Evolutionary conservation across 139 green algal species (phyloP).

Genomic region (Tetradesmus lagerheimii): DNA sequence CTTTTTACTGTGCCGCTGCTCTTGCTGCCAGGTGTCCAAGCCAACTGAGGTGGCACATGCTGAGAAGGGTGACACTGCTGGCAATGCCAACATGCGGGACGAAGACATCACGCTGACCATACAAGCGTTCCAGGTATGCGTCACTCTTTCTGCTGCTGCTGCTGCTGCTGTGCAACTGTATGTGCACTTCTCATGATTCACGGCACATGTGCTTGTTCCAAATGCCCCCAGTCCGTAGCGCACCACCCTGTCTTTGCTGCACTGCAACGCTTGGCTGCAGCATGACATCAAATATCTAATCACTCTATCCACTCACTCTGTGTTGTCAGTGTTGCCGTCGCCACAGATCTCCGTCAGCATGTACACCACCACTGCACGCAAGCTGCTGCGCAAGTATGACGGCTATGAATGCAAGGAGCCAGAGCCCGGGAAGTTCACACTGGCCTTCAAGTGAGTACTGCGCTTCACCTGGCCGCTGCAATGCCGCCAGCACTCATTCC

Average conservation of each 20-base stretch:
- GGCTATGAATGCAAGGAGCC: constrained; percentile 94
- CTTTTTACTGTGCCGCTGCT: neutral
- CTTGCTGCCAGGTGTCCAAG: constrained; percentile 42
- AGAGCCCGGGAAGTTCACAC: constrained; percentile 82
- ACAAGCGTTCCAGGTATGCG: neutral
- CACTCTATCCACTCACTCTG: too few relatives aligned
- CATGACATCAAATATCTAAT: too few relatives aligned
- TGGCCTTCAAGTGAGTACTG: constrained; percentile 69
- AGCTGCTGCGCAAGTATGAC: constrained; percentile 70
- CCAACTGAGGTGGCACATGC: constrained; percentile 22
- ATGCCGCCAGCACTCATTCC: neutral
- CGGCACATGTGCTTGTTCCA: too few relatives aligned
- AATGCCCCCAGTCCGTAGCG: too few relatives aligned
- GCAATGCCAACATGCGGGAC: neutral
- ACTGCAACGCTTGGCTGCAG: too few relatives aligned
- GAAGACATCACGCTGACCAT: neutral
- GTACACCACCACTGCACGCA: constrained; percentile 62
- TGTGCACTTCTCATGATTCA: too few relatives aligned
- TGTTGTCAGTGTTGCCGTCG: neutral
- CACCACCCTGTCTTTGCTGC: too few relatives aligned
- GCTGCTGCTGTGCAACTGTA: neutral
- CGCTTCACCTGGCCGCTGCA: neutral
- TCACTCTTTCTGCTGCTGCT: neutral
- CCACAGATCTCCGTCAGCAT: constrained; percentile 46
- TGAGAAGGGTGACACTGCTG: constrained; percentile 32